These are phyloP conservation scores for Scutellaria minor DNA, from an alignment of 257 asterid species.

Conservation along the genomic window DNA sequence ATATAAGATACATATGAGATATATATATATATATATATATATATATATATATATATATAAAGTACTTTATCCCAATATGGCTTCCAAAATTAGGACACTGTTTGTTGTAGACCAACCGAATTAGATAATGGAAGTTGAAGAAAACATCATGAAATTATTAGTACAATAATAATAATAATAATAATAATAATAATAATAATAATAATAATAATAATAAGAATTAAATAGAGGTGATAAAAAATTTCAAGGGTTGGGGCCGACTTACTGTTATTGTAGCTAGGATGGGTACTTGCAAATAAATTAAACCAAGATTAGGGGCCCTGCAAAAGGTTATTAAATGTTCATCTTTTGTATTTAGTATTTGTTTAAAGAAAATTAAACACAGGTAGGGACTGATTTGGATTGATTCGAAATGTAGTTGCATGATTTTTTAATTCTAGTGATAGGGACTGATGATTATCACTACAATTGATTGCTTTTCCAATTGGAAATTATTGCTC, in stretches of 20 bases:
- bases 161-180: neutral
- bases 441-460: conserved; percentile 30
- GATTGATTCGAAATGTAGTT: conserved; percentile 15
- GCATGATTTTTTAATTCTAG: conserved; percentile 5
- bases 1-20: too few relatives aligned
- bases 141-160: conserved; percentile 3
- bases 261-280: neutral
- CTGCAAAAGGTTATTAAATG: neutral
- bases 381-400: conserved; percentile 23
- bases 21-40: too few relatives aligned
- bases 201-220: neutral
- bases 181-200: too few relatives aligned
- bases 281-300: conserved; percentile 13
- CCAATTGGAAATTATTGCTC: neutral
- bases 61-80: too few relatives aligned
- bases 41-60: too few relatives aligned
- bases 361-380: conserved; percentile 17
- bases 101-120: neutral
- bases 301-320: conserved; percentile 24
- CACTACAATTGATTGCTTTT: neutral
- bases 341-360: neutral
- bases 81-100: neutral
- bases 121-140: neutral
- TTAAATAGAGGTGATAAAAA: neutral
- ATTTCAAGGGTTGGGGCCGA: conserved; percentile 35